Base-by-base conservation (phyloP, 345 rosid species). In the Citrus glauca region DNA sequence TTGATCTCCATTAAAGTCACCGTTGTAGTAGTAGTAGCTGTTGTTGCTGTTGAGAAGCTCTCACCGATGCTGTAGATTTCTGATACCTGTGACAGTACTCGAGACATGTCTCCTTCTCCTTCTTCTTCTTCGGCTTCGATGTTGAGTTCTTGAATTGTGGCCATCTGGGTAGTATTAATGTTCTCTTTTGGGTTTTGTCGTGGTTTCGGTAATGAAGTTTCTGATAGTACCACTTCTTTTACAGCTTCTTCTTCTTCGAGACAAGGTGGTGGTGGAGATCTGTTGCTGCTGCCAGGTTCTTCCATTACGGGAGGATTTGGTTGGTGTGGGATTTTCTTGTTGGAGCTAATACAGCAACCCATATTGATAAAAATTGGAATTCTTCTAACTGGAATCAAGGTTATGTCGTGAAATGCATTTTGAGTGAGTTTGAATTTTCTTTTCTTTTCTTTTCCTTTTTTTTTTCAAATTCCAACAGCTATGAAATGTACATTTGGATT, bases 191-290 rank as follows among this genome's bases (percentile, higher is more conserved):
- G 66, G 30, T n/a, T n/a, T 5, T 1, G 48, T 1, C 69, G 77
- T 25, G 81, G 62, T 65, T 61, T 74, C 6, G 81, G 65, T 69
- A 80, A 63, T 68, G 84, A 85, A 8, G 85, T 87, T 77, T 90
- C 92, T 0, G 94, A 89, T 42, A 88, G 88, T 16, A 91, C 87
- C 6, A 87, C 91, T 85, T 93, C 93, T 77, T 91, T 90, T 2
- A 91, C 93, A 10, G 86, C 79, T 81, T 91, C 98, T 87, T 91
- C 42, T 87, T 90, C 92, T 74, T 90, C 98, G 13, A 83, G 76
- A 20, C 80, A 48, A 35, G 84, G 73, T 33, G 85, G 77, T 28
- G 84, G 77, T 5, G 85, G 69, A 35, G 64, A 45, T 69, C 72
- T n/a, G 73, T 37, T 42, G 71, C 28, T 42, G 69, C 9, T 10